Evolutionary conservation across 495 filamentous ascomycete genomes (phyloP), one percentile per base, ranked within the genome.

Genomic region (Hypomontagnella submonticulosa): DNA sequence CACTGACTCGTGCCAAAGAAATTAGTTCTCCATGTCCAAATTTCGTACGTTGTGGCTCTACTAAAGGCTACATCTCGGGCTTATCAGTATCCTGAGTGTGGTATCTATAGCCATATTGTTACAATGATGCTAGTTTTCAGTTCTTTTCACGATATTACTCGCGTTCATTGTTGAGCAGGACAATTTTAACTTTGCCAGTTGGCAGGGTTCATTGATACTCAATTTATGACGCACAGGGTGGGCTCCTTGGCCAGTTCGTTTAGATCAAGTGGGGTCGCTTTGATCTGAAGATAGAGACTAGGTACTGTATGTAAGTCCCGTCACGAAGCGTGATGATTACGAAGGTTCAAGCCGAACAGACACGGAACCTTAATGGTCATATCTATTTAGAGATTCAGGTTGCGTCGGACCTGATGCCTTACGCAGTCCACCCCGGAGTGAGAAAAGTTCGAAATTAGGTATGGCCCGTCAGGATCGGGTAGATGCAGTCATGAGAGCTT

Each of bases 331-430:
- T 43, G 57, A 53, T 46, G 11, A 27, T 32, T 11, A 52, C 37
- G 41, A 56, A 66, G 51, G 57, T 61, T 67, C 38, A 57, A 42
- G 52, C 63, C 57, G 57, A 67, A 19, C 32, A 33, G 9, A 4
- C 16, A 13, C 37, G 12, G 30, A 57, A 62, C n/a, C 33, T 32
- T 34, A 20, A 46, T 42, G 19, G 32, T 15, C 16, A 13, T 10
- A 20, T 30, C 27, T 13, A 41, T 10, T 27, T 10, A 47, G 20
- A 60, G 23, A 27, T 49, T 20, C 6, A n/a, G 11, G 41, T 48
- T 48, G 37, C n/a, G 27, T 42, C 46, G 19, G 16, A 12, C 7
- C 23, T 20, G 19, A 9, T 16, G 18, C 11, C 9, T 10, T 34
- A 52, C 12, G 32, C 9, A 19, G 23, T 34, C 15, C 18, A 6